Conservation (phyloP, 257 asterid species). For the Plantago major region DNA sequence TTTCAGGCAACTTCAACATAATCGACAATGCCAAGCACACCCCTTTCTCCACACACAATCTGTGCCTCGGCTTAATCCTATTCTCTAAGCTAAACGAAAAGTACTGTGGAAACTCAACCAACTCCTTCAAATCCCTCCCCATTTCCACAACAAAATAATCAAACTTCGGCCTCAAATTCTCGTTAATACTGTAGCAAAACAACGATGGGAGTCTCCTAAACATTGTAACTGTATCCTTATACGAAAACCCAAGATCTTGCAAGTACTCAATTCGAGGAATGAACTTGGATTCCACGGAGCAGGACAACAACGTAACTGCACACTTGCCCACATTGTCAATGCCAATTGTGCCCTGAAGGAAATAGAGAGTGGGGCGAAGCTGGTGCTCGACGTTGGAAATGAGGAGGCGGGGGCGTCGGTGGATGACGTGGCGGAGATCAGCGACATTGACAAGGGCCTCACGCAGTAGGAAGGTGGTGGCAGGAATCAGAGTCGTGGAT, state of each 20-base stretch:
- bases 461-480: conserved; percentile 73
- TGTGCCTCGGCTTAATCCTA: conserved; percentile 78
- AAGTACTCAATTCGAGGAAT: conserved; percentile 72
- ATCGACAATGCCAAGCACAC: conserved; percentile 71
- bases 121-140: conserved; percentile 80
- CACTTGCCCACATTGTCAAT: conserved; percentile 54
- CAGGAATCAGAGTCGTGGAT: conserved; percentile 43
- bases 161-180: conserved; percentile 75
- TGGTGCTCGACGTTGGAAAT: conserved; percentile 47
- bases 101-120: conserved; percentile 78
- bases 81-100: conserved; percentile 89
- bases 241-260: conserved; percentile 64
- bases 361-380: conserved; percentile 81
- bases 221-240: conserved; percentile 50
- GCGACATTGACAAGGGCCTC: conserved; percentile 56
- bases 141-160: conserved; percentile 81
- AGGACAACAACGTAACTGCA: conserved; percentile 54
- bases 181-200: conserved; percentile 81
- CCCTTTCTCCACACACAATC: conserved; percentile 72
- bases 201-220: conserved; percentile 74
- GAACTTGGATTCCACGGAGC: conserved; percentile 75
- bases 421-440: conserved; percentile 66
- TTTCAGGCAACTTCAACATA: conserved; percentile 65
- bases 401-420: conserved; percentile 83
- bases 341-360: conserved; percentile 75